phyloP scores from a whole-genome alignment of 225 moss, liverwort and hornwort species.

The Straminergon stramineum region DNA sequence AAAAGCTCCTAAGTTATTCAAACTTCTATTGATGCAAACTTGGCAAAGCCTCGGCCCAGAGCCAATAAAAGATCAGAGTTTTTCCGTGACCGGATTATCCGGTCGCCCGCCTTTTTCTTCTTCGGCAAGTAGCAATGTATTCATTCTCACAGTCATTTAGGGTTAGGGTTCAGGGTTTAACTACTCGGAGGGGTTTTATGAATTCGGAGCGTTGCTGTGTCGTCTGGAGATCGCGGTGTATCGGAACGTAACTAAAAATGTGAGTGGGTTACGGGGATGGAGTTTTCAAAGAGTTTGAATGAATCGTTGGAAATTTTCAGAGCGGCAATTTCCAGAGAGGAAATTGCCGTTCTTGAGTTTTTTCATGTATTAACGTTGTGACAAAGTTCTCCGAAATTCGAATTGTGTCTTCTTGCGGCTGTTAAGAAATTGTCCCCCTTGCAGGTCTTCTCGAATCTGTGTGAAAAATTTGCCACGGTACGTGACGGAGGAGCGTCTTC shows the following conservation, averaged over 20 bases:
- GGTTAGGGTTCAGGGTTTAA: slow-evolving; percentile 8
- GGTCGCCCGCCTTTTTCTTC: not conserved
- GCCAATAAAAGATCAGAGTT: not conserved
- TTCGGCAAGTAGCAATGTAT: not conserved
- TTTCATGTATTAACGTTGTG: not conserved
- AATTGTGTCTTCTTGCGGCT: not conserved
- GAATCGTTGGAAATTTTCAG: not conserved
- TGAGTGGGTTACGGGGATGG: not conserved
- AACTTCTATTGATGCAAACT: not conserved
- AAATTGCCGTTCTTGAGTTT: not conserved
- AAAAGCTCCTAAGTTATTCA: too few relatives aligned
- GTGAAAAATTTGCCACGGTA: slow-evolving; percentile 92
- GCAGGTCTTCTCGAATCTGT: slow-evolving; percentile 90
- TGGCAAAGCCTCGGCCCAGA: not conserved
- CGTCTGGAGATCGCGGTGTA: not conserved
- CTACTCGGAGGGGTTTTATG: not conserved
- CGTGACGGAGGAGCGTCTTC: slow-evolving; percentile 72
- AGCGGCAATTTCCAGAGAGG: too few relatives aligned
- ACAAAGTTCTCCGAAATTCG: not conserved
- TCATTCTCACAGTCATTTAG: not conserved
- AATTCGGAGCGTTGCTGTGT: not conserved
- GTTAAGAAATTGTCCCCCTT: not conserved
- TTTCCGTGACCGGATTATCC: not conserved
- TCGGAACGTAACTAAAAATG: not conserved
- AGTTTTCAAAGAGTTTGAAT: not conserved